phyloP scores from a whole-genome alignment of 1,284 basidiomycete genomes.

The Mycena sp. region DNA sequence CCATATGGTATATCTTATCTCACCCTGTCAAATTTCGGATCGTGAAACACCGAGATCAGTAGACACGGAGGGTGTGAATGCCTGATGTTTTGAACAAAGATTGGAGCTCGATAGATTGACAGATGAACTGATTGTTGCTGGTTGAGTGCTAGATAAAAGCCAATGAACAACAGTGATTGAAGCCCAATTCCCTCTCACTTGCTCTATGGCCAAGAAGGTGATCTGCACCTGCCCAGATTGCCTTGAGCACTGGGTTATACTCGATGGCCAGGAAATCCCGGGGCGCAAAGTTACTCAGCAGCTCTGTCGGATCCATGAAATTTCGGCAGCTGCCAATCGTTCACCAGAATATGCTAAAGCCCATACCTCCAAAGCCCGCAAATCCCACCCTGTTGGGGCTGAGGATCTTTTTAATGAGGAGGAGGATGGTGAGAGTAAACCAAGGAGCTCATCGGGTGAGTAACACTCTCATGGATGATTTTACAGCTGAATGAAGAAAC shows the following conservation, averaged over 20 bases:
- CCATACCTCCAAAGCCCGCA: background rate
- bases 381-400: background rate
- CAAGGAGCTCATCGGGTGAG: background rate
- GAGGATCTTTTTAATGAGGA: background rate
- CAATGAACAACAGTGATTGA: background rate
- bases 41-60: too few species aligned
- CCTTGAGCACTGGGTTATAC: background rate
- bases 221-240: background rate
- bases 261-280: background rate
- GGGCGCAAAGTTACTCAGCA: background rate
- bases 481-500: background rate
- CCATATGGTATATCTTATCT: too few species aligned
- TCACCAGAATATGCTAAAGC: background rate
- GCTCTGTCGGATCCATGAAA: background rate
- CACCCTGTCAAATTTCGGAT: too few species aligned
- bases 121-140: too few species aligned
- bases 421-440: background rate
- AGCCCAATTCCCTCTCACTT: background rate
- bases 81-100: too few species aligned
- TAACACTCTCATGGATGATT: background rate
- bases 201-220: background rate
- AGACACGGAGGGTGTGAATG: too few species aligned
- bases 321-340: background rate
- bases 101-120: too few species aligned
- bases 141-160: too few species aligned